Evolutionary conservation across 805 yeast genomes (phyloP), one percentile per base, ranked within the genome.

Genomic region (Kluyveromyces nonfermentans): DNA sequence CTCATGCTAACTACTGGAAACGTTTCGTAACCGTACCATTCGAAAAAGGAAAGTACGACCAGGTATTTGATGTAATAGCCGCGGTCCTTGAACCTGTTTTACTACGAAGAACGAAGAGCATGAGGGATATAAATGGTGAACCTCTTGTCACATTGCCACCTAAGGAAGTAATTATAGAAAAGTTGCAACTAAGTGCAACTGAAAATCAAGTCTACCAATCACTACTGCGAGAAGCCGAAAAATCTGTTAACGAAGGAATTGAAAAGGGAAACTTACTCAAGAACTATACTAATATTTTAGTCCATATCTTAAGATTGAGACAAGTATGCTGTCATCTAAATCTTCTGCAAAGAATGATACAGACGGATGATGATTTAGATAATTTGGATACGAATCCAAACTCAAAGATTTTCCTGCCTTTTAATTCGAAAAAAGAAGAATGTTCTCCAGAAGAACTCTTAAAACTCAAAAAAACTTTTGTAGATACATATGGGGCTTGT

Each of bases 291-390:
- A 78, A 84, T 22, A 85, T 90, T 51, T 67, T 90, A 51, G 82
- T 93, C 2, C 93, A 85, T 57, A 82, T 90, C 42, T 62, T 90
- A 49, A 70, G 97, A 44, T 69, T 90, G 33, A 71, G 97, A 46
- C 97, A 90, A 59, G 75, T 83, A 0, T 90, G 97, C 59, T 87
- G 96, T 56, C 96, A 90, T 59, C 72, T 82, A 15, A 77, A 77
- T 43, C 66, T 89, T 45, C 73, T 88, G 3, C 65, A 74, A 8
- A 65, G 69, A 1, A 60, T 61, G 34, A 72, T 69, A 47, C 82
- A 77, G 39, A 72, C 75, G 56, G 82, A 77, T 48, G 81, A 74
- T 28, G 73, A 71, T 40, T 56, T 70, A 12, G 25, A 30, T 14
- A 22, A 38, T 37, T 10, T 38, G 33, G 41, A 38, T 3, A 9